Evolutionary conservation across 2,329 filamentous ascomycete species (phyloP), one percentile per base, ranked within the genome.

Genomic region (Hypoxylon sp.): DNA sequence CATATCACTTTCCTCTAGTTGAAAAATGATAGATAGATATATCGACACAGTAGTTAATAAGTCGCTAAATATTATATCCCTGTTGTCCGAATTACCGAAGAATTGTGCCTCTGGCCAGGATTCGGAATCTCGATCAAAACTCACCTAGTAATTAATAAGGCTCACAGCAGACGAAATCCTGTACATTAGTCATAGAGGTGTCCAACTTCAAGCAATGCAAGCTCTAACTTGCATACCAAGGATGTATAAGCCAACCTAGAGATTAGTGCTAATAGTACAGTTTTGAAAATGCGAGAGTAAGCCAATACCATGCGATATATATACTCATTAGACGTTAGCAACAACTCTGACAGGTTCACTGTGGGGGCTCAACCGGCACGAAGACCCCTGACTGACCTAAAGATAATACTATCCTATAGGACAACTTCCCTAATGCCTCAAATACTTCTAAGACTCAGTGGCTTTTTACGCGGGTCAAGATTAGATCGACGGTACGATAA

Each of bases 161-260:
- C 49, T 50, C 17, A 36, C 23, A 19, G 12, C 12, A 13, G 7
- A 47, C 20, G 26, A 45, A n/a, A n/a, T n/a, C n/a, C n/a, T n/a
- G n/a, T n/a, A n/a, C n/a, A n/a, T n/a, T n/a, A n/a, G n/a, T n/a
- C n/a, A n/a, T n/a, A n/a, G n/a, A n/a, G n/a, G n/a, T n/a, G n/a
- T n/a, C n/a, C n/a, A n/a, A n/a, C n/a, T n/a, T n/a, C n/a, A n/a
- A 34, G 12, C 29, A 25, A 21, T 45, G 20, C 30, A 11, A 41
- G 25, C 41, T 27, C 54, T 45, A 48, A 38, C 54, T 47, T 51
- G 50, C 57, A 57, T 57, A 30, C 32, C n/a, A 13, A 34, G 32
- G 25, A 6, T 16, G 16, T 34, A 35, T 25, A 27, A 32, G 19
- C 25, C n/a, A 13, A 46, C 42, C n/a, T n/a, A n/a, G 21, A 43